phyloP scores from a whole-genome alignment of 371 early-diverging fungal species.

The Capillidium heterosporum region DNA sequence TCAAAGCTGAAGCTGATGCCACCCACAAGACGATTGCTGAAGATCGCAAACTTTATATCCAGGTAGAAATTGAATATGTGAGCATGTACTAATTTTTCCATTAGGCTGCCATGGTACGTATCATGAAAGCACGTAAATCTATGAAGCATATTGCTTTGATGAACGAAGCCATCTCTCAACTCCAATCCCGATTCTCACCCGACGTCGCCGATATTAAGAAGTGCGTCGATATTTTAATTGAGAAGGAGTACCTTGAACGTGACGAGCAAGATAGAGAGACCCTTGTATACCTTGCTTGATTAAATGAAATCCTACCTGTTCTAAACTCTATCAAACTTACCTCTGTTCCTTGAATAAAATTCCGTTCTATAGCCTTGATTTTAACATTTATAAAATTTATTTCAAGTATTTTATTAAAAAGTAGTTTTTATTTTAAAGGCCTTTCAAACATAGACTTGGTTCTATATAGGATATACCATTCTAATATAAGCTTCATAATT shows the following conservation, averaged over 20 bases:
- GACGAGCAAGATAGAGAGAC: conserved; percentile 65
- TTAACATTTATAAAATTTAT: too few species aligned
- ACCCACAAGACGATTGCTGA: conserved; percentile 76
- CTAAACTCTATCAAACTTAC: too few species aligned
- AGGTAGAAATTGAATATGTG: conserved; percentile 22
- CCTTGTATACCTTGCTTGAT: conserved; percentile 73
- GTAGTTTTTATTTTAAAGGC: too few species aligned
- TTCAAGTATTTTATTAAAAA: too few species aligned
- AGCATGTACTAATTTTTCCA: not conserved
- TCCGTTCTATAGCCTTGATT: too few species aligned
- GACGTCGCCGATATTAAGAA: conserved; percentile 85
- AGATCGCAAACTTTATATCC: conserved; percentile 76
- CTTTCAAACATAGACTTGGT: too few species aligned
- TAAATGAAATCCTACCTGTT: too few species aligned
- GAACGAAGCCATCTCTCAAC: conserved; percentile 73
- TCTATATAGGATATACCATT: too few species aligned
- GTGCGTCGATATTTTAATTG: conserved; percentile 83
- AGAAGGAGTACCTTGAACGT: conserved; percentile 88
- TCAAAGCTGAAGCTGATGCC: conserved; percentile 70
- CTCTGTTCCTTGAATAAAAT: too few species aligned
- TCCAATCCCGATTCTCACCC: conserved; percentile 82
- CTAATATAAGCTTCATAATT: too few species aligned
- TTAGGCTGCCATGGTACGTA: conserved; percentile 86
- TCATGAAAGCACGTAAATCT: conserved; percentile 90
- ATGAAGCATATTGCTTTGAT: conserved; percentile 74